Evolutionary conservation across 176 grass and related monocot genomes (phyloP), one percentile per base, ranked within the genome.

Genomic region (Oryza officinalis): DNA sequence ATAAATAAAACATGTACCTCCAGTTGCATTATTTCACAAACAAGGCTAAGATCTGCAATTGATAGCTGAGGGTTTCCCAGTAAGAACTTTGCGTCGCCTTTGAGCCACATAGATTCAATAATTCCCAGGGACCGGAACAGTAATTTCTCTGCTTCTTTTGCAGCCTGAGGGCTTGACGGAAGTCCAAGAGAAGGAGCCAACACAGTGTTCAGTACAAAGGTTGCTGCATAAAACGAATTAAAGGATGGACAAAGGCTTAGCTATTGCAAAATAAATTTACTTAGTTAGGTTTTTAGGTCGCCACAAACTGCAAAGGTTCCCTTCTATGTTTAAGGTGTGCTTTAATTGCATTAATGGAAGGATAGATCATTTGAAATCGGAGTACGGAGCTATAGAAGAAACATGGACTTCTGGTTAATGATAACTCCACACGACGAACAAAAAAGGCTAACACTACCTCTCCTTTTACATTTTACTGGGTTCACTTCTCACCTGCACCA

Each of bases 21-120:
- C 66, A 95, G 64, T 66, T 98, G 91, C 91, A 92, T 95, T 72
- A 98, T 92, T 81, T 98, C 96, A 44, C 96, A 98, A 60, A 92
- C 91, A 75, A 98, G 93, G 89, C 93, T 92, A 63, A 98, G 89
- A 82, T 98, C 93, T 50, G 93, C 91, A 61, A 98, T 89, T 1
- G 93, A 90, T 78, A 93, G 93, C 67, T 86, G 87, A 32, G 77
- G 90, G 27, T 54, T 93, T 67, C 93, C 92, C 11, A 92, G 37
- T 84, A 95, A 78, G 87, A 98, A 98, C 54, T 92, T 89, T 10
- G 87, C 52, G 31, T 90, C 78, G n/a, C 88, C 88, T 72, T 91
- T 92, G 47, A 97, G 90, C 90, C 90, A 94, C 12, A 92, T 12
- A 8, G 86, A 86, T 83, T 94, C 90, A 43, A 98, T 91, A 35